Conservation (phyloP, 306 rosid genomes). For the Mimosa pudica region DNA sequence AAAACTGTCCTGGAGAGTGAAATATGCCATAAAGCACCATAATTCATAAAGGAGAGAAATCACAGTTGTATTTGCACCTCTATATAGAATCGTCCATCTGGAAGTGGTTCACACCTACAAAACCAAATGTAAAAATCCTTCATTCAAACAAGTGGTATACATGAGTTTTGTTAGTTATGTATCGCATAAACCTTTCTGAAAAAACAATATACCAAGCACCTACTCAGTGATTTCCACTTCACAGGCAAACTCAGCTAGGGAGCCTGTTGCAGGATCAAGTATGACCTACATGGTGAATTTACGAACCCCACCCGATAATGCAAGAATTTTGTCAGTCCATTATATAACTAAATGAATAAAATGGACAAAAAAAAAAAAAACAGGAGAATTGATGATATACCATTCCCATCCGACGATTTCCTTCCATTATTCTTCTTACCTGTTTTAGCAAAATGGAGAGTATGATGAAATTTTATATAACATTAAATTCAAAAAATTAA, state of each 20-base stretch:
- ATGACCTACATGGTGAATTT: slow-evolving; percentile 62
- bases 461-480: slow-evolving; percentile 22
- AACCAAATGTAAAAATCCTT: slow-evolving; percentile 13
- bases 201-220: slow-evolving; percentile 47
- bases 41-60: slow-evolving; percentile 25
- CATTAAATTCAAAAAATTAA: slow-evolving; percentile 21
- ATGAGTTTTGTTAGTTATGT: slow-evolving; percentile 19
- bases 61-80: slow-evolving; percentile 60
- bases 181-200: slow-evolving; percentile 16
- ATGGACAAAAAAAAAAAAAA: slow-evolving; percentile 30
- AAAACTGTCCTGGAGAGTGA: slow-evolving; percentile 4
- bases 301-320: slow-evolving; percentile 40
- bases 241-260: slow-evolving; percentile 88
- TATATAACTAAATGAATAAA: slow-evolving; percentile 36
- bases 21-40: slow-evolving; percentile 12
- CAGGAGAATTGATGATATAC: slow-evolving; percentile 54
- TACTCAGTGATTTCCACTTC: slow-evolving; percentile 99
- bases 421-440: slow-evolving; percentile 99
- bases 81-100: slow-evolving; percentile 96
- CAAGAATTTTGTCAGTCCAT: slow-evolving; percentile 30
- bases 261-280: slow-evolving; percentile 68
- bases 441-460: slow-evolving; percentile 32
- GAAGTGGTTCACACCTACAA: slow-evolving; percentile 94
- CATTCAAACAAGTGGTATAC: slow-evolving; percentile 1
- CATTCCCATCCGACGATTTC: slow-evolving; percentile 99